These are phyloP conservation scores for Penicillium corylophilum DNA, from an alignment of 2,329 filamentous ascomycete species.

Conservation along the genomic window DNA sequence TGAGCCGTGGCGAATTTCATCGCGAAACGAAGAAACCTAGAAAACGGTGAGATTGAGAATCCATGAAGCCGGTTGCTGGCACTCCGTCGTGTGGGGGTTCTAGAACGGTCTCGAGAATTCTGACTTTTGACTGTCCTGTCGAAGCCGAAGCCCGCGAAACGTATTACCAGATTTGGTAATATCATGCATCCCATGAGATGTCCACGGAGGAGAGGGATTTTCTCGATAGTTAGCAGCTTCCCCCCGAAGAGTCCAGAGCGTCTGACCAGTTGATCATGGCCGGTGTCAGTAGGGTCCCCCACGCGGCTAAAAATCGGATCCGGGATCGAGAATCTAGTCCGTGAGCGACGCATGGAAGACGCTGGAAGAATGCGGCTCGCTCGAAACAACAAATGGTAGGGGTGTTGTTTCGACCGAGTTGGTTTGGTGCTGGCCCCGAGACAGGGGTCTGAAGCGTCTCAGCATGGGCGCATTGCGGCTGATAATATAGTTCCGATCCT, in stretches of 20 bases:
- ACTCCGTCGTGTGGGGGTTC: too few species aligned
- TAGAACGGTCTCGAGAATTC: too few species aligned
- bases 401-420: neutral
- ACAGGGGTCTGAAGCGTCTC: slow-evolving; percentile 3
- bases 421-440: neutral
- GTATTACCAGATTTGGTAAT: too few species aligned
- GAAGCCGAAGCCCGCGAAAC: too few species aligned
- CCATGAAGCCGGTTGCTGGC: neutral
- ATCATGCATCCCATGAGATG: too few species aligned
- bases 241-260: too few species aligned
- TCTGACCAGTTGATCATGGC: too few species aligned
- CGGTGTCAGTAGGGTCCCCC: neutral
- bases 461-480: slow-evolving; percentile 11
- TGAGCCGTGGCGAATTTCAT: neutral
- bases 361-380: neutral
- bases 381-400: neutral
- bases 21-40: too few species aligned
- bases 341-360: neutral
- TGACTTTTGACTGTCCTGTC: too few species aligned
- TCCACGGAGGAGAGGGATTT: too few species aligned
- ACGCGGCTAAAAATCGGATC: neutral
- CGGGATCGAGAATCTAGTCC: neutral
- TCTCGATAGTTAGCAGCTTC: too few species aligned
- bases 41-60: too few species aligned
- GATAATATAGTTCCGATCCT: slow-evolving; percentile 11